These are phyloP conservation scores for Aspergillus novofumigatus DNA, from an alignment of 2,329 filamentous ascomycete species.

Conservation along the genomic window DNA sequence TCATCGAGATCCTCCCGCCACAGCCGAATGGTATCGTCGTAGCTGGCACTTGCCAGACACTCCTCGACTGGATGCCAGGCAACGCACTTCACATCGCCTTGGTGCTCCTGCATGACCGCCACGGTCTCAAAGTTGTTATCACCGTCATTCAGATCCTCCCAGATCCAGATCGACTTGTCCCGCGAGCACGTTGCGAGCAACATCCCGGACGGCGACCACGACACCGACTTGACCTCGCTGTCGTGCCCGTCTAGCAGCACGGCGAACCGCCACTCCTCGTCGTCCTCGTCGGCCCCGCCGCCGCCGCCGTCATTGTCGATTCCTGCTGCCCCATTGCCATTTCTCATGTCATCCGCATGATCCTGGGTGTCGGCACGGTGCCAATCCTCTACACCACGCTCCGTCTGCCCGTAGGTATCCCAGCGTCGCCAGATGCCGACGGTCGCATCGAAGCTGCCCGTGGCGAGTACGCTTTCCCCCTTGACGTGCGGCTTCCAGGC, in stretches of 20 bases:
- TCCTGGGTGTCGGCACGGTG: constrained; percentile 20
- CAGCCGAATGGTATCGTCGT: constrained; percentile 84
- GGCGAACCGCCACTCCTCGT: constrained; percentile 87
- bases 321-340: constrained; percentile 16
- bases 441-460: constrained; percentile 88
- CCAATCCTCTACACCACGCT: constrained; percentile 2
- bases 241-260: constrained; percentile 94
- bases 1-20: constrained; percentile 91
- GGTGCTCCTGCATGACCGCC: constrained; percentile 89
- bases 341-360: constrained; percentile 19
- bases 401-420: constrained; percentile 38
- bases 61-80: constrained; percentile 82
- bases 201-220: constrained; percentile 60
- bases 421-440: constrained; percentile 77
- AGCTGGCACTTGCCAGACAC: constrained; percentile 82
- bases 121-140: constrained; percentile 97
- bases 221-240: constrained; percentile 84
- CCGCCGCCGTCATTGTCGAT: constrained; percentile 24
- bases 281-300: constrained; percentile 50
- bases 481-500: constrained; percentile 78
- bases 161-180: constrained; percentile 96
- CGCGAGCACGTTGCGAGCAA: constrained; percentile 84
- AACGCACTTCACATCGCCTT: constrained; percentile 91
- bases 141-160: constrained; percentile 82
- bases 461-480: constrained; percentile 73